phyloP scores from a whole-genome alignment of 225 moss, liverwort and hornwort species.

The Pseudisothecium myosuroides region DNA sequence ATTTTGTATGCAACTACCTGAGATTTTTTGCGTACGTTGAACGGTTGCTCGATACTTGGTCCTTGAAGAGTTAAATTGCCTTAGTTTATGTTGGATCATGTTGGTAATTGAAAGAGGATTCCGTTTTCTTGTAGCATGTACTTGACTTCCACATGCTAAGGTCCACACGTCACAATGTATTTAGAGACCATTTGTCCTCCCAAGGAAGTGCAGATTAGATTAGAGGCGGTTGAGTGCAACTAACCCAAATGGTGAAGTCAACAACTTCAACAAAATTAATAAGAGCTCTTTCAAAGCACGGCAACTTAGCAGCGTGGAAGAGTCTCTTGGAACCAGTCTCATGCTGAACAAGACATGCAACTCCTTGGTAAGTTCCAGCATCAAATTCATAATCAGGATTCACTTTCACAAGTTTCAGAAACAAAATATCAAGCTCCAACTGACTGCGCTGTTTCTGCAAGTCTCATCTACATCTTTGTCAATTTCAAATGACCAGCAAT shows the following conservation, averaged over 20 bases:
- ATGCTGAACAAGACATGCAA: not conserved
- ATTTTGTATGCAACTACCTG: accelerated
- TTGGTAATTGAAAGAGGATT: not conserved
- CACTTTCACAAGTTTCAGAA: not conserved
- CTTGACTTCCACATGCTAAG: not conserved
- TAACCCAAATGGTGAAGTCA: not conserved
- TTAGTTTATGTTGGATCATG: not conserved
- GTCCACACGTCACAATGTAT: not conserved
- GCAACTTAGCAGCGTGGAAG: not conserved
- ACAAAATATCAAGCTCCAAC: not conserved
- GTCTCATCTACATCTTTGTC: too few species aligned
- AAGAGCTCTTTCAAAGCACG: not conserved
- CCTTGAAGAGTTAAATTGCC: not conserved
- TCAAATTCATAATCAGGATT: not conserved
- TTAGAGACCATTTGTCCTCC: not conserved
- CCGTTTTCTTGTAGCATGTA: not conserved
- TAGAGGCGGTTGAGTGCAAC: not conserved
- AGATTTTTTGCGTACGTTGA: not conserved
- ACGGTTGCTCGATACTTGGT: not conserved
- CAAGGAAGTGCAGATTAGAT: not conserved
- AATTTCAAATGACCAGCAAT: not conserved
- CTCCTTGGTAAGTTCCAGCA: not conserved
- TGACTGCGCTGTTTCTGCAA: not conserved
- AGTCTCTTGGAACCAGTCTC: not conserved
- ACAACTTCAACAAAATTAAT: not conserved